Percentiles rank a stretch among this genome's conserved stretches.
Evolutionary conservation across 257 asterid species (phyloP).

Genomic region (Solanum rostratum): DNA sequence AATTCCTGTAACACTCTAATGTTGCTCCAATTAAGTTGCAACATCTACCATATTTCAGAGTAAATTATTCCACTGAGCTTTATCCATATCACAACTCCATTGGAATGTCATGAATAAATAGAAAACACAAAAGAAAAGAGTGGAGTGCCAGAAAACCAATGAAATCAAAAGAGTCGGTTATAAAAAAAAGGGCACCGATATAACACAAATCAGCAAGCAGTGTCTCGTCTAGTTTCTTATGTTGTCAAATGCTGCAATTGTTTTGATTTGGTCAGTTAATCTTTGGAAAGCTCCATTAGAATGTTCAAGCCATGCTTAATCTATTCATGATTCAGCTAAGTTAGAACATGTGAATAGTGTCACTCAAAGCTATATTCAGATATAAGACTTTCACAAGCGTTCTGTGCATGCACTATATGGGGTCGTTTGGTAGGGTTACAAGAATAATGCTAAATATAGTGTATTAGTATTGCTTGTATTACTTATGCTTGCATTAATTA

Average conservation of each 20-base stretch:
- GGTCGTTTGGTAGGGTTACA: too few relatives aligned
- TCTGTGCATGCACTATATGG: not conserved
- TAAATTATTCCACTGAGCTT: not conserved
- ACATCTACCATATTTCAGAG: not conserved
- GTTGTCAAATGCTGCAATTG: not conserved
- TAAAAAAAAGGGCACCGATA: not conserved
- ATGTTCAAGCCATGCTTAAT: not conserved
- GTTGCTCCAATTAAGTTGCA: not conserved
- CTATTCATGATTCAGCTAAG: not conserved
- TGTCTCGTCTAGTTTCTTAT: not conserved
- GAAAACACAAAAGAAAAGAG: not conserved
- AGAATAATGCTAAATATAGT: too few relatives aligned
- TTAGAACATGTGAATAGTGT: not conserved
- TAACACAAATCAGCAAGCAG: not conserved
- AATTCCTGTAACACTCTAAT: not conserved
- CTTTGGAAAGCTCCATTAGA: not conserved
- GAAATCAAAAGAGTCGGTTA: not conserved
- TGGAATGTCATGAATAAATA: not conserved
- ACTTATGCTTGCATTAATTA: too few relatives aligned
- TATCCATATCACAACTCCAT: not conserved
- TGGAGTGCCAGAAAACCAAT: not conserved
- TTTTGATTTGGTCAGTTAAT: not conserved
- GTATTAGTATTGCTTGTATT: too few relatives aligned
- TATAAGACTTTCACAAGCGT: not conserved
- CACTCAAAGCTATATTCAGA: not conserved